A percentile compares a stretch with the other conserved stretches of the same genome.
Conservation (phyloP, 352 stramenopile species). For the Phytopythium chamaehyphon region DNA sequence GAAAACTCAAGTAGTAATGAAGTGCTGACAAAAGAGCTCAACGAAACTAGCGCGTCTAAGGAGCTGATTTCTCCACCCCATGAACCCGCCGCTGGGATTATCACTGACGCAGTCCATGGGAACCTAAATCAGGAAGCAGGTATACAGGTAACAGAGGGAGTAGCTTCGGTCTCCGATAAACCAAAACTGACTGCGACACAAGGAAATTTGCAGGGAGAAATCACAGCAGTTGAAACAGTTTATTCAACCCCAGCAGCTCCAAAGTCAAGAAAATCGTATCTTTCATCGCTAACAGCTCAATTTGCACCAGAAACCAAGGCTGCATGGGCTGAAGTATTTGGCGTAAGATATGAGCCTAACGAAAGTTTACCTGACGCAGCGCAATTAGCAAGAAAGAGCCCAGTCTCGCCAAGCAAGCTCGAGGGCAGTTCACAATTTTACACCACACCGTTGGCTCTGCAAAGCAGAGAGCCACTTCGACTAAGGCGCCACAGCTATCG, state of each 20-base stretch:
- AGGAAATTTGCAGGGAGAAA: background rate
- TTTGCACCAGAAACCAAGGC: conserved; percentile 34
- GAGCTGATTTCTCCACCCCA: too few species aligned
- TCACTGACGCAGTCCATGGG: too few species aligned
- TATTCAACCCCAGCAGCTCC: background rate
- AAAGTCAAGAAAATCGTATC: background rate
- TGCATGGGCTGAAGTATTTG: conserved; percentile 55
- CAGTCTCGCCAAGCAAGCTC: too few species aligned
- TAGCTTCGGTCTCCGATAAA: too few species aligned
- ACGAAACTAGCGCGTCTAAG: too few species aligned
- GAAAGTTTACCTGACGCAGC: background rate
- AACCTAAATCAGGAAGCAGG: too few species aligned
- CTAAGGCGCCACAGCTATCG: conserved; percentile 22
- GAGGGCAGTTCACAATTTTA: background rate
- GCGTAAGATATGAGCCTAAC: conserved; percentile 46
- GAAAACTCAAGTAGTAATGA: too few species aligned
- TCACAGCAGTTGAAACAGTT: background rate
- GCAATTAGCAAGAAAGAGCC: too few species aligned
- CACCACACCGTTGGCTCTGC: background rate
- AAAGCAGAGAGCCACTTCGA: conserved; percentile 35
- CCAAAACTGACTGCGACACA: too few species aligned
- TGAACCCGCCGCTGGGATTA: too few species aligned
- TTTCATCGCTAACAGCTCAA: conserved; percentile 24
- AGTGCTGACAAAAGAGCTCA: too few species aligned
- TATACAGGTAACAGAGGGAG: too few species aligned